Evolutionary conservation across 176 grass and related monocot species (phyloP), one percentile per base, ranked within the genome.

Genomic region (Carex pumila): DNA sequence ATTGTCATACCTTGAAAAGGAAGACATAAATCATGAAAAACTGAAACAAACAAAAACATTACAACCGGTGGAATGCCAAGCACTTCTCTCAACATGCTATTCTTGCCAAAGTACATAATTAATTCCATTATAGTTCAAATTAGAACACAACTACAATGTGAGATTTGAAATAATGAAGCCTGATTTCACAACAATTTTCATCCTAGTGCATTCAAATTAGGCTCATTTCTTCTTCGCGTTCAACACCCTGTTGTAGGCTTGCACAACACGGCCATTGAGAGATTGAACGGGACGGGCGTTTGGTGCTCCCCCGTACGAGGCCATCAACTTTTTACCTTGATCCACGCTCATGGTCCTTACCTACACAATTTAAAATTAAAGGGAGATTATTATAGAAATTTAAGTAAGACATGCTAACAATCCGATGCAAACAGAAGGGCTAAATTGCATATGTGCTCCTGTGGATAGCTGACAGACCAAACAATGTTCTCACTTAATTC

Each of bases 211-310:
- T 34, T 76, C 12, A 55, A 76, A 56, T 57, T 31, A 52, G 19
- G 52, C 13, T 61, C 80, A 87, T 13, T 85, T 90, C 52, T 81
- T 8, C 69, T 84, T 85, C 30, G 6, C 81, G 45, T 77, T 73
- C 0, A 68, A 17, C 3, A 85, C 81, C 32, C 85, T 85, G 79
- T 93, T 84, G 66, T 87, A 90, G 82, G 90, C 79, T 84, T 87
- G 71, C 43, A 98, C 85, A 13, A 1, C 8, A 53, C 95, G 85
- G 22, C 85, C 83, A 6, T 95, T 93, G 36, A 95, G 56, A 45
- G 92, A 72, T 79, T 98, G 95, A 34, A 21, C 0, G 0, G 95
- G 95, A 0, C 94, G 69, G 1, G 60, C 67, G 70, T 91, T 87
- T 8, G 43, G 43, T 45, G 1, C 37, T 5, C 37, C 43, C 7